Evolutionary conservation across 495 filamentous ascomycete species (phyloP).

Genomic region (Podospora anserina): DNA sequence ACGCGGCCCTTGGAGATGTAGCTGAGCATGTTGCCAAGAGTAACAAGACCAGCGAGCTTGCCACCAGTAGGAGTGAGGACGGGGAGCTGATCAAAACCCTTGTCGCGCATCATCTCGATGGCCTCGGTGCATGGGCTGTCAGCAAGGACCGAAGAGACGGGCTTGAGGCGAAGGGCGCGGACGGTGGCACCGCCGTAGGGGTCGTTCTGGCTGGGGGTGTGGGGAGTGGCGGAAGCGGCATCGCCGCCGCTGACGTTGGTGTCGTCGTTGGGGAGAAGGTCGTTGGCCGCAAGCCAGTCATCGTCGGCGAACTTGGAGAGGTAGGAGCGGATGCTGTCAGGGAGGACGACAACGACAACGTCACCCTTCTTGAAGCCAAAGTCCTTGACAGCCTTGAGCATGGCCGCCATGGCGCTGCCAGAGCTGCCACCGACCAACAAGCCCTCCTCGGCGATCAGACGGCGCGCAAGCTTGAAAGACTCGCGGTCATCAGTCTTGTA

Average conservation of each 20-base stretch:
- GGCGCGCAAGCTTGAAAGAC: slow-evolving; percentile 82
- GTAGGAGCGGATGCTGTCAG: slow-evolving; percentile 95
- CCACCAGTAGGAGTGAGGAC: slow-evolving; percentile 67
- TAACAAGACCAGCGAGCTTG: slow-evolving; percentile 84
- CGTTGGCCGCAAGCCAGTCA: slow-evolving; percentile 95
- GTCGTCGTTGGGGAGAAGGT: slow-evolving; percentile 59
- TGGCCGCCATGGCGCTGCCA: slow-evolving; percentile 85
- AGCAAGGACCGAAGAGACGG: slow-evolving; percentile 76
- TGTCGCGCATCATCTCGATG: slow-evolving; percentile 95
- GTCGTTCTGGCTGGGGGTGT: slow-evolving; percentile 44
- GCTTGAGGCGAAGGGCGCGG: slow-evolving; percentile 78
- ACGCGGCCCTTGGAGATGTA: slow-evolving; percentile 81
- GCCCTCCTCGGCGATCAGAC: slow-evolving; percentile 91
- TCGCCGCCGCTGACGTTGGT: slow-evolving; percentile 46
- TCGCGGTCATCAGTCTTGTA: slow-evolving; percentile 96
- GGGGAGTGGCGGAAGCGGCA: slow-evolving; percentile 16
- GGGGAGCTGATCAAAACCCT: slow-evolving; percentile 93
- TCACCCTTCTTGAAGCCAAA: slow-evolving; percentile 69
- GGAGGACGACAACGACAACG: slow-evolving; percentile 83
- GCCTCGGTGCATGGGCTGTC: slow-evolving; percentile 71
- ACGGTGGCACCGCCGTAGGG: slow-evolving; percentile 72
- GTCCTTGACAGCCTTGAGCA: slow-evolving; percentile 75
- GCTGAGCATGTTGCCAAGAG: slow-evolving; percentile 88
- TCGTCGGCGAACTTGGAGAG: slow-evolving; percentile 99
- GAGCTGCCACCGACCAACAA: slow-evolving; percentile 92